Percentiles rank a stretch among this genome's conserved stretches.
Evolutionary conservation across 2,329 filamentous ascomycete species (phyloP).

Genomic region (Trichoderma asperellum): DNA sequence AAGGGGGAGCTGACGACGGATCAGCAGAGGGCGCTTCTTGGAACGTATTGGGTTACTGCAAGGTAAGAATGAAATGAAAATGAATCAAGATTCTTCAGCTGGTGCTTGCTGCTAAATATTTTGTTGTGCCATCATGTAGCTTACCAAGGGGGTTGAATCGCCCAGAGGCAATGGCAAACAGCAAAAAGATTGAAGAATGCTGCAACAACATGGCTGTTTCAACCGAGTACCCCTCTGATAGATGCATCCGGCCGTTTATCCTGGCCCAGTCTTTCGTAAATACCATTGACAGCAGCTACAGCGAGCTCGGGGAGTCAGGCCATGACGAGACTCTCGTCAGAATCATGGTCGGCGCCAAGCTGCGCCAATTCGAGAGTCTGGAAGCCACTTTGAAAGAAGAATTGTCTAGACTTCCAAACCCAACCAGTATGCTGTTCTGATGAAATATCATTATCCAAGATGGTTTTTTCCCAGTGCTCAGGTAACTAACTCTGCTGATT

Average conservation of each 20-base stretch:
- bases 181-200: conserved; percentile 23
- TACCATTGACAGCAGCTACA: conserved; percentile 13
- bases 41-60: conserved; percentile 21
- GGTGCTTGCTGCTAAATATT: background rate
- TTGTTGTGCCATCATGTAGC: background rate
- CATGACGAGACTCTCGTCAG: conserved; percentile 3
- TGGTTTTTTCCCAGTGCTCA: background rate
- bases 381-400: conserved; percentile 7
- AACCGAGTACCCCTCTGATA: conserved; percentile 26
- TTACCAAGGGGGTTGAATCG: background rate
- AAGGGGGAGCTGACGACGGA: conserved; percentile 6
- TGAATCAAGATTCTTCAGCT: background rate
- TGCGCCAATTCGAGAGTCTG: conserved; percentile 9
- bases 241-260: conserved; percentile 24
- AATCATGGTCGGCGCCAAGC: conserved; percentile 8
- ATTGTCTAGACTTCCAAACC: background rate
- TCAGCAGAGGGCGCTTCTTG: conserved; percentile 26
- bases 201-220: conserved; percentile 17
- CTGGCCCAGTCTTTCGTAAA: conserved; percentile 9
- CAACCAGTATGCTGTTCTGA: background rate
- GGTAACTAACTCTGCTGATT: background rate
- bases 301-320: background rate
- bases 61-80: background rate
- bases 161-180: background rate
- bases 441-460: background rate